These are phyloP conservation scores for Mortierella alpina DNA, from an alignment of 192 early-diverging fungal genomes.

Conservation along the genomic window DNA sequence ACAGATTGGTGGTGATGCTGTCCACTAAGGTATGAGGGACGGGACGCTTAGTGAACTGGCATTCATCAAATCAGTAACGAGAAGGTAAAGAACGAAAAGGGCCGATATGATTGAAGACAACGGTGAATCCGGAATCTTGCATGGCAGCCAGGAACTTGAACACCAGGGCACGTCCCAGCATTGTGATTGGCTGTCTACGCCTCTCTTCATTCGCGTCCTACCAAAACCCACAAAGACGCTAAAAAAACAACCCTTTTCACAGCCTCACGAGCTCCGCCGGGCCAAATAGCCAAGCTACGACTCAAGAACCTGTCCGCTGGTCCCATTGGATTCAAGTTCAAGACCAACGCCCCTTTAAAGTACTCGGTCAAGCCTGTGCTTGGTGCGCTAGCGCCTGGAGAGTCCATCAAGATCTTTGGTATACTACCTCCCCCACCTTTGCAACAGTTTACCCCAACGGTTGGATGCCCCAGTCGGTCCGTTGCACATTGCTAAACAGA, in stretches of 20 bases:
- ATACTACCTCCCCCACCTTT: background rate
- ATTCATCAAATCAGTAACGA: too few relatives aligned
- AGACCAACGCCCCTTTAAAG: conserved; percentile 57
- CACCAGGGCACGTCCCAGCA: conserved; percentile 14
- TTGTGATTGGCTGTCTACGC: conserved; percentile 6
- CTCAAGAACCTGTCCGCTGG: conserved; percentile 21
- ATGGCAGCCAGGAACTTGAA: conserved; percentile 4
- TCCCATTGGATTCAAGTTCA: conserved; percentile 52
- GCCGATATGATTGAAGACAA: background rate
- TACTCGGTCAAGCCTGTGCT: conserved; percentile 60
- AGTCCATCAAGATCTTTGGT: conserved; percentile 54
- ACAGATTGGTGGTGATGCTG: too few relatives aligned
- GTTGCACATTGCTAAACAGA: too few relatives aligned
- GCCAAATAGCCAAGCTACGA: conserved; percentile 39
- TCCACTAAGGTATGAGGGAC: too few relatives aligned
- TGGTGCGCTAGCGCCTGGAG: conserved; percentile 44
- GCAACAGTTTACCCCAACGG: background rate
- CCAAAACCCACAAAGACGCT: background rate
- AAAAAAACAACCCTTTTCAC: background rate
- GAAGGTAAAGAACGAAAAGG: background rate
- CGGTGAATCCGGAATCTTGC: background rate
- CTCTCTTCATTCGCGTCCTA: conserved; percentile 2
- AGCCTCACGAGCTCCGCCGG: conserved; percentile 27
- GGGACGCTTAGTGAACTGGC: too few relatives aligned
- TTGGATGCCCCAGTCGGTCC: too few relatives aligned